These are phyloP conservation scores for Strobilomyces dryophilus DNA, from an alignment of 768 basidiomycete genomes.

Conservation along the genomic window DNA sequence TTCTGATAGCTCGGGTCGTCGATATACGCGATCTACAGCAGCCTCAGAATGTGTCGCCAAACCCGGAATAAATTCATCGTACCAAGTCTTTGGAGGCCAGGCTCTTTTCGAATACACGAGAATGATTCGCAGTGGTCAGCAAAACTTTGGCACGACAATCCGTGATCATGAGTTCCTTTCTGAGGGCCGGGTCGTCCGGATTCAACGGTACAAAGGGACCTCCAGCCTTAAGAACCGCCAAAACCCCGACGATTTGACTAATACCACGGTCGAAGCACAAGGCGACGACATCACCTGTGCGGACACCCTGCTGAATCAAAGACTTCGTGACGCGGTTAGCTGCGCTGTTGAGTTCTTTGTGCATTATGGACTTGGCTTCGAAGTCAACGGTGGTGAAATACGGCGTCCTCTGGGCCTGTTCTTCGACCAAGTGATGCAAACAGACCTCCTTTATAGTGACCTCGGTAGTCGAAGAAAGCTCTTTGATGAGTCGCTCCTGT, in stretches of 20 bases:
- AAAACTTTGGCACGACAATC: constrained; percentile 27
- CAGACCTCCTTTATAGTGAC: constrained; percentile 12
- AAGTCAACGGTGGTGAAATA: constrained; percentile 23
- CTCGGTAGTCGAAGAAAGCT: constrained; percentile 19
- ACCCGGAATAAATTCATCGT: background rate
- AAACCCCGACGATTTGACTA: constrained; percentile 24
- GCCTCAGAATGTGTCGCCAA: background rate
- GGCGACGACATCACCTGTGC: constrained; percentile 23
- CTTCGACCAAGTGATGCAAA: constrained; percentile 19
- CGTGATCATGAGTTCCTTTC: constrained; percentile 27
- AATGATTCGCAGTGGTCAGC: constrained; percentile 24
- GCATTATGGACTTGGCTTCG: constrained; percentile 28
- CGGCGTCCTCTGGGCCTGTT: constrained; percentile 20
- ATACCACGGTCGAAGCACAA: constrained; percentile 30
- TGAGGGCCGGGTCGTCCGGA: constrained; percentile 27
- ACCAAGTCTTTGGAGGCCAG: constrained; percentile 23
- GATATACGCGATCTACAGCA: constrained; percentile 23
- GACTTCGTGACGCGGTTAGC: constrained; percentile 32
- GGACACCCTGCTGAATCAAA: constrained; percentile 23
- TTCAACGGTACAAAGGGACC: constrained; percentile 21
- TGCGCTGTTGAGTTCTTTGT: constrained; percentile 27
- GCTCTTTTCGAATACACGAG: constrained; percentile 20
- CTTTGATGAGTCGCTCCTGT: constrained; percentile 21
- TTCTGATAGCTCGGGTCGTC: constrained; percentile 27
- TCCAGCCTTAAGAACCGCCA: constrained; percentile 33